Conservation (phyloP, 2,329 filamentous ascomycete species). For the Alternaria sp. region DNA sequence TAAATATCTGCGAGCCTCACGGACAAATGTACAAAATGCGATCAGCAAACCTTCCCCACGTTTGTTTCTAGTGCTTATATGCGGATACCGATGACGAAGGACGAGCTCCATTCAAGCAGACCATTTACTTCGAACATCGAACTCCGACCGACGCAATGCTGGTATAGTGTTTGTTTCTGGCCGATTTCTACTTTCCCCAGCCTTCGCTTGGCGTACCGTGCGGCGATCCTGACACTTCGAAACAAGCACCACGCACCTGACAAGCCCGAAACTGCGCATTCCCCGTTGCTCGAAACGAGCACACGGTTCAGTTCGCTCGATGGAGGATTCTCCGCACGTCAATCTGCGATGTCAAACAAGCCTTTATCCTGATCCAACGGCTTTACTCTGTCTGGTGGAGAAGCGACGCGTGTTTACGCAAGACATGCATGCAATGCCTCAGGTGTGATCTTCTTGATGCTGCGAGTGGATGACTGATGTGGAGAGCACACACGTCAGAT, state of each 20-base stretch:
- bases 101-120: neutral
- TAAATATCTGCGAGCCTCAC: neutral
- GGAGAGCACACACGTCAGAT: constrained; percentile 8
- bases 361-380: neutral
- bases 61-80: neutral
- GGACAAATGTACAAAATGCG: neutral
- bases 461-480: neutral
- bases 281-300: neutral
- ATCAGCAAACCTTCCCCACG: neutral
- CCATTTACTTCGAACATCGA: neutral
- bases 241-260: neutral
- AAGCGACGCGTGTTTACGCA: constrained; percentile 1
- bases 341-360: neutral
- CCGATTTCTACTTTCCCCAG: neutral
- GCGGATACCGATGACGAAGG: neutral
- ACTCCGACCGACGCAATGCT: neutral
- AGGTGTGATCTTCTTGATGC: neutral
- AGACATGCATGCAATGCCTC: neutral
- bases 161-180: neutral
- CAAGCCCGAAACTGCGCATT: neutral
- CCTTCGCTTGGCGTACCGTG: neutral
- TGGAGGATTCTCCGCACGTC: neutral
- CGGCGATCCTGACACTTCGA: neutral
- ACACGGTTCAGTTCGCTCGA: neutral
- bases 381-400: neutral